Conservation (phyloP, 306 rosid species). For the Rubus parviflorus region DNA sequence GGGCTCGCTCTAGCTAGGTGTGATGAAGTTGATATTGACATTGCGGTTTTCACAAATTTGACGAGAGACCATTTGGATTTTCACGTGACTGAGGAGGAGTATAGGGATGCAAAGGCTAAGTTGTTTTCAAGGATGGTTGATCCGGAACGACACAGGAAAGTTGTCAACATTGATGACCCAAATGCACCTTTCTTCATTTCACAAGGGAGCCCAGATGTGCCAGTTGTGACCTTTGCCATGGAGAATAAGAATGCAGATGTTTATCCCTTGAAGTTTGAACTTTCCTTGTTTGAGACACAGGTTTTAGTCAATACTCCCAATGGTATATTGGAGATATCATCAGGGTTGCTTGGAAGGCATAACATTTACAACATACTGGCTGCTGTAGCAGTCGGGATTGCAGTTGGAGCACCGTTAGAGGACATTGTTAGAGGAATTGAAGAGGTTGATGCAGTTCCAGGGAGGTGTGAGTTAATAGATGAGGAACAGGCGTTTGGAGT, state of each 20-base stretch:
- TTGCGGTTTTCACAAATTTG: slow-evolving; percentile 84
- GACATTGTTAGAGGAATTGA: slow-evolving; percentile 97
- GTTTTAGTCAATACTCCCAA: slow-evolving; percentile 89
- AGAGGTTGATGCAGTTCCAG: slow-evolving; percentile 96
- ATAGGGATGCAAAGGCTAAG: slow-evolving; percentile 59
- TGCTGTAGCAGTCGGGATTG: slow-evolving; percentile 88
- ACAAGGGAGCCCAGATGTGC: slow-evolving; percentile 74
- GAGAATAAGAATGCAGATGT: slow-evolving; percentile 87
- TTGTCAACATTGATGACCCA: slow-evolving; percentile 84
- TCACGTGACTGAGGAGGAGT: slow-evolving; percentile 55
- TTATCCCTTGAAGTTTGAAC: slow-evolving; percentile 80
- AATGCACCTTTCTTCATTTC: slow-evolving; percentile 64
- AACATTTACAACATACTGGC: slow-evolving; percentile 91
- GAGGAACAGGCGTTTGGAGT: slow-evolving; percentile 98
- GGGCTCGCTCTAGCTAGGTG: slow-evolving; percentile 63
- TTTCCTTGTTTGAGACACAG: slow-evolving; percentile 93
- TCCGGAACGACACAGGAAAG: slow-evolving; percentile 80
- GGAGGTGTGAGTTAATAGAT: slow-evolving; percentile 88
- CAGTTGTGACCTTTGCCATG: slow-evolving; percentile 80
- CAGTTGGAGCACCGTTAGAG: slow-evolving; percentile 97
- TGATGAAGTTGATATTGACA: slow-evolving; percentile 85
- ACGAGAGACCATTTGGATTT: slow-evolving; percentile 50
- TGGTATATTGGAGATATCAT: slow-evolving; percentile 92
- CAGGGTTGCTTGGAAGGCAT: slow-evolving; percentile 88
- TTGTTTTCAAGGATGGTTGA: slow-evolving; percentile 83